phyloP scores from a whole-genome alignment of 805 yeast genomes.

The Kodamaea lidongshanica region DNA sequence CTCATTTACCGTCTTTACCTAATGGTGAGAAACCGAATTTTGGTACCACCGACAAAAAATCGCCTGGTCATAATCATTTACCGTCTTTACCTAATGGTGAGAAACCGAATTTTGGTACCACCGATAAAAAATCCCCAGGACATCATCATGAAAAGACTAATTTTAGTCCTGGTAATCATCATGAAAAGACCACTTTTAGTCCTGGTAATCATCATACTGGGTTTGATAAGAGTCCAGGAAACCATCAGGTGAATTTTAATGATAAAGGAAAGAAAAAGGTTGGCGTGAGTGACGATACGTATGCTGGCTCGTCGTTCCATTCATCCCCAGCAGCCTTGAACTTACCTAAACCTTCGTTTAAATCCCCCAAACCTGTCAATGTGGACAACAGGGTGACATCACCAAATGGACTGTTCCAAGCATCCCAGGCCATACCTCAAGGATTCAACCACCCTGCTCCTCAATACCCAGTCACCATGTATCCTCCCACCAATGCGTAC shows the following conservation, averaged over 20 bases:
- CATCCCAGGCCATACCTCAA: too few relatives aligned
- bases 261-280: too few relatives aligned
- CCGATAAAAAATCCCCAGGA: conserved; percentile 8
- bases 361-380: conserved; percentile 18
- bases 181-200: conserved; percentile 14
- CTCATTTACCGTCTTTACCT: too few relatives aligned
- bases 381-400: conserved; percentile 4
- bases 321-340: conserved; percentile 52
- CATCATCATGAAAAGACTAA: too few relatives aligned
- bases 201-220: conserved; percentile 6
- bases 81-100: conserved; percentile 26
- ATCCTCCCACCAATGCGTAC: conserved; percentile 15
- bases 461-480: conserved; percentile 30
- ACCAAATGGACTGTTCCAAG: not conserved
- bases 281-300: conserved; percentile 26
- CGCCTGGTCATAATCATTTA: too few relatives aligned
- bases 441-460: conserved; percentile 12
- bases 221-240: conserved; percentile 1
- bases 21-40: conserved; percentile 26
- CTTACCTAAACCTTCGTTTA: conserved; percentile 51
- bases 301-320: conserved; percentile 54
- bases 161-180: too few relatives aligned
- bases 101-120: conserved; percentile 20
- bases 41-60: conserved; percentile 8
- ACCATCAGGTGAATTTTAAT: too few relatives aligned